phyloP scores from a whole-genome alignment of 1,284 basidiomycete genomes.

The Ustilago curta region DNA sequence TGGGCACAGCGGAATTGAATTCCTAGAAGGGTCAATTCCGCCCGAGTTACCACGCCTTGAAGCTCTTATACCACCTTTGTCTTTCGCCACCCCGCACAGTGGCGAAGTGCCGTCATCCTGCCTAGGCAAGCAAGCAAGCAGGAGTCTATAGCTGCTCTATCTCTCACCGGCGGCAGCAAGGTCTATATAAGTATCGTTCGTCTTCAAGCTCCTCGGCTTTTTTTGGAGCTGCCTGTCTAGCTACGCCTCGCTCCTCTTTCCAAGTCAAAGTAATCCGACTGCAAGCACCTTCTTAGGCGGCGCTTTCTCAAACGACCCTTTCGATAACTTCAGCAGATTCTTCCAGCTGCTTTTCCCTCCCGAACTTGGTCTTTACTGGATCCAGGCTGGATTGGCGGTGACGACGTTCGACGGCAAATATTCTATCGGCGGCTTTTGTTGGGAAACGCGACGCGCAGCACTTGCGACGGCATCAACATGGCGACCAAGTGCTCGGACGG shows the following conservation, averaged over 20 bases:
- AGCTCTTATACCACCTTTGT: neutral
- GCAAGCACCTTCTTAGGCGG: neutral
- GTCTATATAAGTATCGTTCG: neutral
- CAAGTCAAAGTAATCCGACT: neutral
- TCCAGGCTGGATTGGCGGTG: no score
- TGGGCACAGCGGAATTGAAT: neutral
- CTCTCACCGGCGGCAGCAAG: neutral
- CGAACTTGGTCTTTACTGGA: neutral
- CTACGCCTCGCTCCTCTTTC: neutral
- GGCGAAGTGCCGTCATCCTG: neutral
- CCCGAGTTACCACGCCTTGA: neutral
- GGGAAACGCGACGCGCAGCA: no score
- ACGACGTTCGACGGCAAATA: neutral
- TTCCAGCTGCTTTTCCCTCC: no score
- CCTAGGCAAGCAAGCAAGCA: neutral
- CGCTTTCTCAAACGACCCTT: neutral
- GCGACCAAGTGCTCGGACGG: neutral
- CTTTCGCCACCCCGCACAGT: neutral
- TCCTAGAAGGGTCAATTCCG: no score
- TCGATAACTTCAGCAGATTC: neutral
- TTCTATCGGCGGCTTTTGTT: neutral
- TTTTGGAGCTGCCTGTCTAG: neutral
- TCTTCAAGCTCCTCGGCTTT: neutral
- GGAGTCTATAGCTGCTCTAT: neutral
- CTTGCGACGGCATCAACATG: neutral